Evolutionary conservation across 2,329 filamentous ascomycete species (phyloP), one percentile per base, ranked within the genome.

Genomic region (Talaromyces sp.): DNA sequence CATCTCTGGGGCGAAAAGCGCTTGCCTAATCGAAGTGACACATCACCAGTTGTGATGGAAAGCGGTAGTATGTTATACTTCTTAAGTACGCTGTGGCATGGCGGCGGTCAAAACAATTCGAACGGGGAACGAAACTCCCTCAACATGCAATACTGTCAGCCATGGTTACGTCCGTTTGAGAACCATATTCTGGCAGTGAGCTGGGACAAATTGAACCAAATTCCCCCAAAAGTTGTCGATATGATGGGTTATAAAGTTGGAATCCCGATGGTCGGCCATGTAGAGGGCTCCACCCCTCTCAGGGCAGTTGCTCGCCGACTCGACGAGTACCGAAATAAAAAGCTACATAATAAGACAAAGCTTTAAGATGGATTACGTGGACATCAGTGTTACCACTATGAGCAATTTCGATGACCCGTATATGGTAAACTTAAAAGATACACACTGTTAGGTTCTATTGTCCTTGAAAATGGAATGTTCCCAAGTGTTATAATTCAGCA

Each of bases 161-260:
- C 48, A 10, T 52, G 48, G 48, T 19, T 52, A 16, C 48, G 48
- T 2, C 48, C 48, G 4, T 52, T 52, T 33, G 48, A 52, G 27
- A 52, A 52, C 33, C 48, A 52, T 9, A 52, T 52, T 33, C 16
- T 52, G 2, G 24, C 48, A 11, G 48, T 52, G 24, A 33, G 27
- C 16, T 52, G 48, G 48, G 48, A 52, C 8, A 52, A 52, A 31
- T 31, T 52, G 11, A 33, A 27, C 48, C 48, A 33, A 3, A 52
- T 52, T n/a, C 48, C 48, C 4, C 48, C 48, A 2, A 60, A 24
- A 16, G 9, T 60, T 1, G 41, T 60, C 7, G 58, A 60, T 13
- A 60, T 60, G 58, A 60, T 60, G 58, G 58, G 58, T 3, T 60
- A 48, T 16, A 60, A 60, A 37, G 24, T 60, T 6, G 58, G 24